Conservation (phyloP, 768 basidiomycete species). For the Imleria badia region DNA sequence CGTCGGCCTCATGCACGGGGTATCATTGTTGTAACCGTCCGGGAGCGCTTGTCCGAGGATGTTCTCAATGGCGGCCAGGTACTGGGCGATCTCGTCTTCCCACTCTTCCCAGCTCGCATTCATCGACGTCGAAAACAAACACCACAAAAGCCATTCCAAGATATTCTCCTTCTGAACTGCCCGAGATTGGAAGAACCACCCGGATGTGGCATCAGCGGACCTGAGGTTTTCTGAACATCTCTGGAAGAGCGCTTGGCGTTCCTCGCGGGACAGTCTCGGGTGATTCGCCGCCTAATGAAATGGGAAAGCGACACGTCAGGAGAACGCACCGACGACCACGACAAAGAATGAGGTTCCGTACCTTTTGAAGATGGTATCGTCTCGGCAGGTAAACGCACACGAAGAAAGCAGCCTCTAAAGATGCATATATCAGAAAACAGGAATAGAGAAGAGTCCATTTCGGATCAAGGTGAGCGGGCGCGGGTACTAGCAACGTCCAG, state of each 20-base stretch:
- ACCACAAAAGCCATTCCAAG: conserved; percentile 65
- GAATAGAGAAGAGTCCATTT: conserved; percentile 6
- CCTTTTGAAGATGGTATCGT: conserved; percentile 47
- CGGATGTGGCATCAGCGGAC: conserved; percentile 35
- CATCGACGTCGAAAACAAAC: conserved; percentile 48
- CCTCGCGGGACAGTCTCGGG: conserved; percentile 36
- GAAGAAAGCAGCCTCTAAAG: conserved; percentile 50
- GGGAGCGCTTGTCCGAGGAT: conserved; percentile 41
- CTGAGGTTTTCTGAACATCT: conserved; percentile 38
- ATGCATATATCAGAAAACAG: conserved; percentile 33
- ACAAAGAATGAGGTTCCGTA: not conserved
- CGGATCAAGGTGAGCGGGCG: not conserved
- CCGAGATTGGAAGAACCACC: conserved; percentile 50
- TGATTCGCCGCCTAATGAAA: conserved; percentile 36
- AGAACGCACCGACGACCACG: not conserved
- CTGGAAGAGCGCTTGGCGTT: conserved; percentile 49
- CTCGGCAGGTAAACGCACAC: conserved; percentile 49
- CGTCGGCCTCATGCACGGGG: conserved; percentile 50
- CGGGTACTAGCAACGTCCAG: conserved; percentile 16
- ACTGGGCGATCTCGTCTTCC: conserved; percentile 51
- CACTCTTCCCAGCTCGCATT: conserved; percentile 36
- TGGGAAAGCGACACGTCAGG: not conserved
- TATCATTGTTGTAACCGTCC: conserved; percentile 38
- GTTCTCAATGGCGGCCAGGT: conserved; percentile 42
- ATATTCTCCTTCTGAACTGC: conserved; percentile 47